These are phyloP conservation scores for Pseudozyma sp. DNA, from an alignment of 1,284 basidiomycete genomes.

Conservation along the genomic window DNA sequence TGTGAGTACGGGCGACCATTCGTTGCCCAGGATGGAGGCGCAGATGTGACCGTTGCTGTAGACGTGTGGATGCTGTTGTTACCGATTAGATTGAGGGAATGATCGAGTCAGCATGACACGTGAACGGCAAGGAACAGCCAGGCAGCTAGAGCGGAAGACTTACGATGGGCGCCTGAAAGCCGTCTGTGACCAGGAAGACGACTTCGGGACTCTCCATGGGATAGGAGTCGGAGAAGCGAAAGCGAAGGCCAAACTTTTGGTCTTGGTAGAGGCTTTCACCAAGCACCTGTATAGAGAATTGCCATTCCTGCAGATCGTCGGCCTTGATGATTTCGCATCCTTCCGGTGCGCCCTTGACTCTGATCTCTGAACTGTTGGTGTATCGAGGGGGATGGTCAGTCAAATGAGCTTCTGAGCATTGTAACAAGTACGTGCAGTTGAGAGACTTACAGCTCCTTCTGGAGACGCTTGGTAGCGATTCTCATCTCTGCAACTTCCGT, in stretches of 20 bases:
- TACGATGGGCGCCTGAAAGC: slow-evolving; percentile 60
- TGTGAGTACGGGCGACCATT: slow-evolving; percentile 66
- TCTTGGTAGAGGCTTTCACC: slow-evolving; percentile 56
- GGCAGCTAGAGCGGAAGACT: slow-evolving; percentile 8
- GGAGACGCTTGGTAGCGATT: slow-evolving; percentile 53
- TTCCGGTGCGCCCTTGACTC: slow-evolving; percentile 44
- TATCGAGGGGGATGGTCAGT: not conserved
- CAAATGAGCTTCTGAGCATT: not conserved
- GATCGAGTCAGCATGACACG: not conserved
- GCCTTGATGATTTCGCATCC: slow-evolving; percentile 53
- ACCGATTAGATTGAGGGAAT: not conserved
- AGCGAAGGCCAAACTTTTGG: slow-evolving; percentile 62
- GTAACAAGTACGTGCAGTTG: not conserved
- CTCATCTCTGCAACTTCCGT: slow-evolving; percentile 27
- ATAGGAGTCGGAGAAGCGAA: slow-evolving; percentile 62
- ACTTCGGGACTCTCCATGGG: slow-evolving; percentile 67
- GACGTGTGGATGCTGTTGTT: slow-evolving; percentile 47
- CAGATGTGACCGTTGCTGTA: slow-evolving; percentile 67
- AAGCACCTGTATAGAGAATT: slow-evolving; percentile 53
- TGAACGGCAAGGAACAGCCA: not conserved
- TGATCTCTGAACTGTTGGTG: slow-evolving; percentile 42
- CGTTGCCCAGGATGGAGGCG: slow-evolving; percentile 59
- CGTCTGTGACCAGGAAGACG: slow-evolving; percentile 60
- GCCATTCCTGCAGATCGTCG: slow-evolving; percentile 57
- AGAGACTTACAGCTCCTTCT: slow-evolving; percentile 50